Evolutionary conservation across 306 rosid species (phyloP).

Genomic region (Rubus parviflorus): DNA sequence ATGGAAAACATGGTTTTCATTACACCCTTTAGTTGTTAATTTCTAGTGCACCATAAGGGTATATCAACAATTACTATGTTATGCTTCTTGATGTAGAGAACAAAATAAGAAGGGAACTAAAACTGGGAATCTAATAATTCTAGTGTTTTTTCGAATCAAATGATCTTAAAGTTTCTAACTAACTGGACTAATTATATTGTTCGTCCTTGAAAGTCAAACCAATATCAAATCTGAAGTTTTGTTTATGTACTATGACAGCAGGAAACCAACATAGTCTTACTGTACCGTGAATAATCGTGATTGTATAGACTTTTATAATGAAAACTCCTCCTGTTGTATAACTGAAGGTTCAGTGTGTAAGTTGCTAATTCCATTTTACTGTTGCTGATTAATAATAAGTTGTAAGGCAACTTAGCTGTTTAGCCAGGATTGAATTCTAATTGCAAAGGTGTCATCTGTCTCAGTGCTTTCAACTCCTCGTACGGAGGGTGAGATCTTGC

Average conservation of each 20-base stretch:
- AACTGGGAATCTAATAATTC: background rate
- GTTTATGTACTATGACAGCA: background rate
- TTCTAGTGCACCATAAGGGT: background rate
- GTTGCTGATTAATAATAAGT: no score
- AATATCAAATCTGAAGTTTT: background rate
- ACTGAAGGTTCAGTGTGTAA: background rate
- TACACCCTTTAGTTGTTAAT: background rate
- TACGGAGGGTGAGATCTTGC: slow-evolving; percentile 79
- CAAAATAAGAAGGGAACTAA: background rate
- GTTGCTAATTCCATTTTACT: background rate
- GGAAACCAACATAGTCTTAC: background rate
- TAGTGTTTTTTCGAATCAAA: no score
- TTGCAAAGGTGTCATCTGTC: slow-evolving; percentile 45
- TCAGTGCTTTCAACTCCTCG: slow-evolving; percentile 65
- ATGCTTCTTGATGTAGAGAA: background rate
- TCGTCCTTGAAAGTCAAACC: no score
- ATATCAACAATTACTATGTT: background rate
- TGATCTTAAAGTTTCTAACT: no score
- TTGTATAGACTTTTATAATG: background rate
- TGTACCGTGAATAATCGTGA: no score
- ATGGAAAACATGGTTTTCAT: background rate
- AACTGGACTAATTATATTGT: no score
- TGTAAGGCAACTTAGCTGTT: background rate
- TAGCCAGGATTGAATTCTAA: slow-evolving; percentile 29
- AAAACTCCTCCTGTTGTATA: background rate